phyloP scores from a whole-genome alignment of 176 grass and related monocot genomes.

The Hsuehochloa calcarea region DNA sequence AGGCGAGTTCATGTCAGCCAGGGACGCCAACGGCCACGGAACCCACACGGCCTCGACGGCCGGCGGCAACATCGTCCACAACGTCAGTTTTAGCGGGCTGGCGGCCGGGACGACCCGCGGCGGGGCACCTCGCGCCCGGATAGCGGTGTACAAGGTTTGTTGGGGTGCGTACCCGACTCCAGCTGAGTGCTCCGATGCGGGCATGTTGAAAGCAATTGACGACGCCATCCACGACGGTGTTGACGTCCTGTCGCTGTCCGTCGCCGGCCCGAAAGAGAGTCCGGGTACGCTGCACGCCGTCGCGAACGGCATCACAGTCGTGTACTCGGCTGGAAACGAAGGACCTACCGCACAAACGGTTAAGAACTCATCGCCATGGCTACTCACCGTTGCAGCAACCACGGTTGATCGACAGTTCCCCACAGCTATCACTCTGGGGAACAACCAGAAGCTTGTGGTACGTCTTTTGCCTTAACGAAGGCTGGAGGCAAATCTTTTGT shows the following conservation, averaged over 20 bases:
- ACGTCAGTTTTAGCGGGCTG: neutral
- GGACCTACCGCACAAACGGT: neutral
- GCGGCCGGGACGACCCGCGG: neutral
- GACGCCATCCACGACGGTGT: conserved; percentile 36
- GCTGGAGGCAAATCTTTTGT: too few relatives aligned
- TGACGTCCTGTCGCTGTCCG: conserved; percentile 28
- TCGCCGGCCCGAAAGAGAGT: neutral
- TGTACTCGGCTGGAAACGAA: too few relatives aligned
- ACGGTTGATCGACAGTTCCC: conserved; percentile 43
- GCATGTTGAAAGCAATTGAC: neutral
- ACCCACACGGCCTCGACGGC: conserved; percentile 12
- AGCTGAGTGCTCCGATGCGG: too few relatives aligned
- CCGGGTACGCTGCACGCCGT: neutral
- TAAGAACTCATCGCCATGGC: neutral
- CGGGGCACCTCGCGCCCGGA: neutral
- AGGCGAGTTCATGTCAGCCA: neutral
- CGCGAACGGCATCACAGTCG: too few relatives aligned
- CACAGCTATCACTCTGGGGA: conserved; percentile 28
- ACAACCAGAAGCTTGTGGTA: neutral
- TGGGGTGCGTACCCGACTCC: neutral
- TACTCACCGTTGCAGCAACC: conserved; percentile 47
- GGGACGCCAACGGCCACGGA: neutral
- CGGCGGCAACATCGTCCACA: neutral
- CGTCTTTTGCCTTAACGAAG: too few relatives aligned
- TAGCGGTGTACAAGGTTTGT: neutral